A percentile compares a stretch with the other conserved stretches of the same genome.
Conservation (phyloP, 2,329 filamentous ascomycete species). For the Fusarium veterinarium region DNA sequence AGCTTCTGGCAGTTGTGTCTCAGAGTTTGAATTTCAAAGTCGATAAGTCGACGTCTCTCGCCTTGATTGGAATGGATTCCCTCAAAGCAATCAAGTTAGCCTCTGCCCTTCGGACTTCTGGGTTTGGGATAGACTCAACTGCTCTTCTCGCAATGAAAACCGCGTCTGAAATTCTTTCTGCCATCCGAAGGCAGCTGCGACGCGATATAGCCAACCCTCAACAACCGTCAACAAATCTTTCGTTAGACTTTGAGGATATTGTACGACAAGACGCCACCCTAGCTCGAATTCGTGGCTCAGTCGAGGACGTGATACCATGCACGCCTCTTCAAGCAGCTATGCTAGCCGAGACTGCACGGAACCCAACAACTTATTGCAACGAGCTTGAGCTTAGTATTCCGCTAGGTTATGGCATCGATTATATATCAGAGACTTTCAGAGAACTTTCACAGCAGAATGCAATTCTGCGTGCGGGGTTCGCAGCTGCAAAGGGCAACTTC, state of each 20-base stretch:
- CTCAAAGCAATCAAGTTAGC: constrained; percentile 63
- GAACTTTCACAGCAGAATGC: constrained; percentile 67
- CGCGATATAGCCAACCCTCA: not conserved
- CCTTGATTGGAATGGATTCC: constrained; percentile 73
- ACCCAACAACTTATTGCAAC: constrained; percentile 78
- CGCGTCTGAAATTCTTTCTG: constrained; percentile 47
- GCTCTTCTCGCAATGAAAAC: constrained; percentile 70
- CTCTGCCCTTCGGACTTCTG: constrained; percentile 68
- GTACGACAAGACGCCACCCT: constrained; percentile 27
- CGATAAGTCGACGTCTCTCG: constrained; percentile 56
- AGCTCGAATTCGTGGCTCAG: constrained; percentile 33
- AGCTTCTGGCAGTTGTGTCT: constrained; percentile 56
- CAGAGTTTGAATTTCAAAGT: constrained; percentile 55
- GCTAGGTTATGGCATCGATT: constrained; percentile 45
- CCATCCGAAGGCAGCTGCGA: constrained; percentile 9
- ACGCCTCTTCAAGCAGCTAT: constrained; percentile 82
- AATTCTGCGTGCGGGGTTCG: constrained; percentile 80
- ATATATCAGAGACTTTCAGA: constrained; percentile 62
- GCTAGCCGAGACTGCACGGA: constrained; percentile 76
- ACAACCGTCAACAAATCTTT: constrained; percentile 17
- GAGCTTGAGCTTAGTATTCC: constrained; percentile 74
- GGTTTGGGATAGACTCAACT: constrained; percentile 66
- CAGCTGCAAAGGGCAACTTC: constrained; percentile 57
- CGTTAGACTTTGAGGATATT: constrained; percentile 33
- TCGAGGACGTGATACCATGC: constrained; percentile 67